phyloP scores from a whole-genome alignment of 176 grass and related monocot genomes.

The Chrysopogon serrulatus region DNA sequence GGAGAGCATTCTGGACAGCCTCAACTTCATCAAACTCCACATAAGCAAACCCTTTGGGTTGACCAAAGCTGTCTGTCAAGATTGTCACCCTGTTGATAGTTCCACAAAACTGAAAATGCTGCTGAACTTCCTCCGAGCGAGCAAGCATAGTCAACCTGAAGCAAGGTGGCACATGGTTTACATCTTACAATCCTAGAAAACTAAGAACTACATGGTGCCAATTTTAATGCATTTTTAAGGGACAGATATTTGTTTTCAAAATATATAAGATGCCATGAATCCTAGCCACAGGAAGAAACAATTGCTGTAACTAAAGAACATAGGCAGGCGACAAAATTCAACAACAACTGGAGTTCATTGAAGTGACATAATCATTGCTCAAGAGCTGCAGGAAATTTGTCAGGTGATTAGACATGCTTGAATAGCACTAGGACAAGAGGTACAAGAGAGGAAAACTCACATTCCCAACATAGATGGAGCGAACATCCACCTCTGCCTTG shows the following conservation, averaged over 20 bases:
- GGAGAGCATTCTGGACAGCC: slow-evolving; percentile 66
- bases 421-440: not conserved
- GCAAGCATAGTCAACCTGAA: slow-evolving; percentile 75
- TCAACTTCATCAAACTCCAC: slow-evolving; percentile 73
- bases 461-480: slow-evolving; percentile 83
- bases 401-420: not conserved
- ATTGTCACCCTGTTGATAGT: slow-evolving; percentile 78
- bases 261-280: not conserved
- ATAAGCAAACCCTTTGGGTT: slow-evolving; percentile 77
- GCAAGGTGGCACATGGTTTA: slow-evolving; percentile 12
- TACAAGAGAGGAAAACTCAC: slow-evolving; percentile 53
- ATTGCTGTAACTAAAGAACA: not conserved
- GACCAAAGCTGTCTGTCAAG: slow-evolving; percentile 57
- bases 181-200: not conserved
- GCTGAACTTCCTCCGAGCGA: slow-evolving; percentile 65
- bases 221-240: not conserved
- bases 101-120: slow-evolving; percentile 76
- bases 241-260: not conserved
- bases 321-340: not conserved
- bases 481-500: slow-evolving; percentile 76
- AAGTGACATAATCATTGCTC: not conserved
- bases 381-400: not conserved
- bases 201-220: not conserved
- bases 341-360: not conserved
- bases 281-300: not conserved